A percentile compares a stretch with the other conserved stretches of the same genome.
phyloP scores from a whole-genome alignment of 345 rosid species.

The Corymbia maculata region DNA sequence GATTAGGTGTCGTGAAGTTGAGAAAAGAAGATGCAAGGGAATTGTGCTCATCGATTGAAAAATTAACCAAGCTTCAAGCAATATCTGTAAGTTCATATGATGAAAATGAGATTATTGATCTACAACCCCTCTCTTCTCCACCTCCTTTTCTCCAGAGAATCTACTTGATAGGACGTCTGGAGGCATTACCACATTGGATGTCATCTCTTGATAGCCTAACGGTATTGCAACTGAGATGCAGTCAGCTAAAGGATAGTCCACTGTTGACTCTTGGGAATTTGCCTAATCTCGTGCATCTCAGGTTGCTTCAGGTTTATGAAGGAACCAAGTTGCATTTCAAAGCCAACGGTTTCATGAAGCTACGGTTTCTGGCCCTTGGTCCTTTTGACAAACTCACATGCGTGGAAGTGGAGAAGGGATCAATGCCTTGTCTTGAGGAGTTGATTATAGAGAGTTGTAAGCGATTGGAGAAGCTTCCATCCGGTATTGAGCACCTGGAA shows the following conservation, averaged over 20 bases:
- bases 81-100: slow-evolving; percentile 9
- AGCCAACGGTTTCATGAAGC: slow-evolving; percentile 11
- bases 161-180: slow-evolving; percentile 14
- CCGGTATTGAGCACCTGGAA: slow-evolving; percentile 9
- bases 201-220: slow-evolving; percentile 9
- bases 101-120: slow-evolving; percentile 17
- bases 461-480: slow-evolving; percentile 5
- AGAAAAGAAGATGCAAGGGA: slow-evolving; percentile 18
- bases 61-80: slow-evolving; percentile 12
- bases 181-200: slow-evolving; percentile 16
- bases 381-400: slow-evolving; percentile 8
- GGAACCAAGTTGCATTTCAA: slow-evolving; percentile 4
- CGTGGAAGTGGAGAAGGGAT: slow-evolving; percentile 10
- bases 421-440: slow-evolving; percentile 15
- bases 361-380: slow-evolving; percentile 6
- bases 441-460: slow-evolving; percentile 7
- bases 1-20: slow-evolving; percentile 23
- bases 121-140: slow-evolving; percentile 9
- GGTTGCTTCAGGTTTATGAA: slow-evolving; percentile 3
- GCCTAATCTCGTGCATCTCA: slow-evolving; percentile 23
- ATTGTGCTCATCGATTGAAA: slow-evolving; percentile 17
- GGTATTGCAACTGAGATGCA: slow-evolving; percentile 2
- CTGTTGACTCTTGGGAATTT: slow-evolving; percentile 6
- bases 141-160: slow-evolving; percentile 14
- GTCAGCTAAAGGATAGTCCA: slow-evolving; percentile 14